A percentile compares a stretch with the other conserved stretches of the same genome.
These are phyloP conservation scores for Solanum medicagineum DNA, from an alignment of 257 asterid species.

Conservation along the genomic window DNA sequence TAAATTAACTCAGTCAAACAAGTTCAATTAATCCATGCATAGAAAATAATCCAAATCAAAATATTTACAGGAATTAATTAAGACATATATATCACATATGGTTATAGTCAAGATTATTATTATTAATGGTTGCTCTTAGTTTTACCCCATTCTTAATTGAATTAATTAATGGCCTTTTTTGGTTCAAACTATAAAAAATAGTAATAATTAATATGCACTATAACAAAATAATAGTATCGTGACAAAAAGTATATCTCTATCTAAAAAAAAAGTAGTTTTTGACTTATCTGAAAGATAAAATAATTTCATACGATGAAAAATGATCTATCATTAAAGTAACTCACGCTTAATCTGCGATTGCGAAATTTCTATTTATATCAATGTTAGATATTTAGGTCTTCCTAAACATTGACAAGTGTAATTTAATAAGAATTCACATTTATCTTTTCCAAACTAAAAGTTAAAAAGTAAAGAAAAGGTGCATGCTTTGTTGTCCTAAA, in stretches of 20 bases:
- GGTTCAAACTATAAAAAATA: neutral
- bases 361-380: too few species aligned
- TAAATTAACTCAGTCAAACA: neutral
- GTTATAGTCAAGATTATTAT: neutral
- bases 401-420: neutral
- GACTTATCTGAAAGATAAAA: too few species aligned
- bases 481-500: neutral
- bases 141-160: neutral
- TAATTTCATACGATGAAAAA: neutral
- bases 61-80: neutral
- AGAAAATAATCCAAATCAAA: neutral
- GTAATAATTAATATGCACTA: neutral
- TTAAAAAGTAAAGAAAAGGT: neutral
- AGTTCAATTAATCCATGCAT: neutral
- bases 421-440: neutral
- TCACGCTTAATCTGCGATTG: neutral
- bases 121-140: neutral
- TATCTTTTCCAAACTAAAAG: neutral
- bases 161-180: neutral
- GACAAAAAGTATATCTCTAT: too few species aligned
- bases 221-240: neutral
- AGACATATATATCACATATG: neutral
- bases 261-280: too few species aligned
- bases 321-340: neutral
- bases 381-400: neutral